Base-by-base conservation (phyloP, 2,329 filamentous ascomycete genomes). In the Pyricularia sp. region DNA sequence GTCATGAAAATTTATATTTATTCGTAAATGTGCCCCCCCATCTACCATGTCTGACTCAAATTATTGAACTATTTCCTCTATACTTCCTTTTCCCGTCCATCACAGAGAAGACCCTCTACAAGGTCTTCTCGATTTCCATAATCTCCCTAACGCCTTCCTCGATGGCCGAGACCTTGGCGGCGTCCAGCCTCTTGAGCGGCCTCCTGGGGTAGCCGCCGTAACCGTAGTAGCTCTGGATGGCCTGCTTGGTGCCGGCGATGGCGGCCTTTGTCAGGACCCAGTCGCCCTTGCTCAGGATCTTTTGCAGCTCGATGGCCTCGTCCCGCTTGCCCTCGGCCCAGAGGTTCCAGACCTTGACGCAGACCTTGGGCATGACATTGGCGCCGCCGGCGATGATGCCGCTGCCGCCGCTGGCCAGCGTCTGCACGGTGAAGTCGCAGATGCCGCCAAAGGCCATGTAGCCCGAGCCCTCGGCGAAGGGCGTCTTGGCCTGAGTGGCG, bases 391-490 rank as follows among this genome's bases (percentile, higher is more conserved):
- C 92, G 75, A 96, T 95, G 78, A 95, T 93, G 36, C 93, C 92
- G 69, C 88, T 90, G 63, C 92, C 92, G 65, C 92, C 92, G 65
- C 88, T 91, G 70, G 90, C 85, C 4, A 94, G 85, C 0, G 92
- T 94, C 80, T 94, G 93, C 31, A 92, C 84, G 0, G 92, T 93
- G 79, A 96, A 96, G 79, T 96, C 93, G 76, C 91, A 92, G 78
- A 95, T 92, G 72, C 92, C 93, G 64, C 92, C 92, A 76, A 95
- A 93, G 25, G 92, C 92, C 86, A 95, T 91, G 82, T 94, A 96
- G 12, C 87, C 88, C 25, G 83, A 86, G 42, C 86, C 87, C 71
- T 85, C 81, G 9, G 79, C 77, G 70, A 77, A 80, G 12, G 90
- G 88, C 0, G 90, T 93, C 78, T 88, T 87, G 69, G 92, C 92